Conservation (phyloP, 192 early-diverging fungal species). For the Coemansia sp. region DNA sequence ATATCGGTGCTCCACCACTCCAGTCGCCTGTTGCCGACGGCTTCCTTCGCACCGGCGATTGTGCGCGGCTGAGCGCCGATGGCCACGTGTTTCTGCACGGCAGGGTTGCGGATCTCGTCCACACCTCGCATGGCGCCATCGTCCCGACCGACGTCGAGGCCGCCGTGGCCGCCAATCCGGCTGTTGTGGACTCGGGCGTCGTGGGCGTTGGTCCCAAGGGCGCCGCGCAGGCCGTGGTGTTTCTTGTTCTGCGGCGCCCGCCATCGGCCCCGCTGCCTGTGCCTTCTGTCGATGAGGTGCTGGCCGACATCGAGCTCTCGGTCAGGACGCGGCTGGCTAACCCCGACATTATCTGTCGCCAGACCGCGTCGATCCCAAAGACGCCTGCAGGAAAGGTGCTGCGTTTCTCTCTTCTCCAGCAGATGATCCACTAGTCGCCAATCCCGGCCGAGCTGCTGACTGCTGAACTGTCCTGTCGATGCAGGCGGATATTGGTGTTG, state of each 20-base stretch:
- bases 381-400: conserved; percentile 33
- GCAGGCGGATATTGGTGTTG: neutral
- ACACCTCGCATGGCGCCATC: conserved; percentile 70
- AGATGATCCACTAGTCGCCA: neutral
- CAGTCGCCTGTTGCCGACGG: conserved; percentile 66
- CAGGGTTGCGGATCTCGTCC: conserved; percentile 82
- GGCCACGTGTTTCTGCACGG: conserved; percentile 65
- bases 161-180: conserved; percentile 61
- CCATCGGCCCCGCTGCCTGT: neutral
- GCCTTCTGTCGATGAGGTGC: neutral
- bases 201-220: conserved; percentile 47
- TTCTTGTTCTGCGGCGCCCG: conserved; percentile 15
- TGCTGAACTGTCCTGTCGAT: neutral
- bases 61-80: conserved; percentile 62
- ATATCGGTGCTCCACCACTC: conserved; percentile 65
- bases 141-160: conserved; percentile 81
- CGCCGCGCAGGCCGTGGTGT: conserved; percentile 10
- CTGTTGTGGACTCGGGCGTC: conserved; percentile 65
- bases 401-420: neutral
- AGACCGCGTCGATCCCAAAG: conserved; percentile 21
- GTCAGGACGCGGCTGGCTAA: neutral
- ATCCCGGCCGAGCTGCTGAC: neutral
- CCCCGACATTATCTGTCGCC: conserved; percentile 16
- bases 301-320: conserved; percentile 19
- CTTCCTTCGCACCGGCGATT: conserved; percentile 79